These are phyloP conservation scores for Guadua angustifolia DNA, from an alignment of 176 grass and related monocot species.

Conservation along the genomic window DNA sequence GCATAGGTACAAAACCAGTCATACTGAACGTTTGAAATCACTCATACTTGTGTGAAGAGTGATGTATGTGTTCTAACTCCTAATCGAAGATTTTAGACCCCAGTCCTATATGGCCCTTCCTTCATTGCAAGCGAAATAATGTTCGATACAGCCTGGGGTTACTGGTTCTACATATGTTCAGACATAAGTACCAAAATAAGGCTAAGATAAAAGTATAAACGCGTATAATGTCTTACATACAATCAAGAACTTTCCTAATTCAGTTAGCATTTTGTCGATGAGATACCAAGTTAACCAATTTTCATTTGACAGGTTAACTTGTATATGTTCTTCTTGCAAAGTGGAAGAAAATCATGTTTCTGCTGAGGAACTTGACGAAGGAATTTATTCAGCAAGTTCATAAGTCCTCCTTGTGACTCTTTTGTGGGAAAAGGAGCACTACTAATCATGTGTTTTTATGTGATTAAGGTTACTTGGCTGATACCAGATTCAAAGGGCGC, in stretches of 20 bases:
- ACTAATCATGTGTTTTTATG: conserved; percentile 28
- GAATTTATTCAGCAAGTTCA: conserved; percentile 51
- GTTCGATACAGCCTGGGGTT: too few species aligned
- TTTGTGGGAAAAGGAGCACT: background rate
- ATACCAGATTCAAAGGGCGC: conserved; percentile 95
- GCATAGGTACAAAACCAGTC: background rate
- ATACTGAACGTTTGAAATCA: background rate
- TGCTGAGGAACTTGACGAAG: conserved; percentile 96
- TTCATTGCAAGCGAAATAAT: too few species aligned
- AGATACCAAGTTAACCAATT: conserved; percentile 29
- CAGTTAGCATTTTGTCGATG: conserved; percentile 26
- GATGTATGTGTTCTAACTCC: background rate
- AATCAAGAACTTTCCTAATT: conserved; percentile 17
- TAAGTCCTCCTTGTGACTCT: background rate
- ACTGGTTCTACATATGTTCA: too few species aligned
- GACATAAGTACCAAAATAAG: too few species aligned
- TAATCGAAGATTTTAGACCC: too few species aligned
- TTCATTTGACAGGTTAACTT: conserved; percentile 81
- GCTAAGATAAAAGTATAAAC: background rate
- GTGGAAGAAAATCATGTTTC: conserved; percentile 99
- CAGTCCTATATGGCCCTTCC: too few species aligned
- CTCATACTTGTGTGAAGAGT: background rate
- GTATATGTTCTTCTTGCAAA: conserved; percentile 97
- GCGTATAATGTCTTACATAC: background rate
- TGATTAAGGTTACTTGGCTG: conserved; percentile 80